Base-by-base conservation (phyloP, 2,329 filamentous ascomycete genomes). In the Verticillium longisporum region DNA sequence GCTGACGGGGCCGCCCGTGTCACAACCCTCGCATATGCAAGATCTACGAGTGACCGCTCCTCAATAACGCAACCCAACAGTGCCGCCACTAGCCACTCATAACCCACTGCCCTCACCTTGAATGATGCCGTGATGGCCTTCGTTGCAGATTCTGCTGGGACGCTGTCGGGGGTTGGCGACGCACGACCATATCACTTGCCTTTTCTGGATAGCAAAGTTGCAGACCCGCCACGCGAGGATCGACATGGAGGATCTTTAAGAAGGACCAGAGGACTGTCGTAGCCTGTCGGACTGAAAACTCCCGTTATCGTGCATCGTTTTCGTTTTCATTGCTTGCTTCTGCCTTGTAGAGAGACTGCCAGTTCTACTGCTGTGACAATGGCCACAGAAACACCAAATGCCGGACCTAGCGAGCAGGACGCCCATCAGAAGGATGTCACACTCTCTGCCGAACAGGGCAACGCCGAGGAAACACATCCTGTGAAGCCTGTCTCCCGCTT, bases 401-500 rank as follows among this genome's bases (percentile, higher is more conserved):
- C 45, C 7, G 45, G 21, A 18, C 6, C 45, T 50, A n/a, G 21
- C n/a, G 45, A 26, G 4, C n/a, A 50, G 45, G 45, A 21, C 11
- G 45, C 45, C 13, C 45, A 50, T 10, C 45, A 50, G 45, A 50
- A 50, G 18, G 45, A 50, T 26, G 45, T 50, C 11, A 18, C 45
- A n/a, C n/a, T 50, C 9, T 21, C 45, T 13, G 45, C 45, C 11
- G 45, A 50, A 18, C 45, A 26, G n/a, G 45, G 45, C n/a, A 26
- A 7, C 45, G 18, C n/a, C 45, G 45, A 50, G n/a, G 45, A 50
- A 50, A 50, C 45, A n/a, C 45, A 50, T 26, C 45, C 45, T 9
- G 57, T 57, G 53, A 71, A 68, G 61, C 69, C 68, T 0, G 59
- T 72, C 3, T 73, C 71, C 0, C 63, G 63, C 13, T 70, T 74